A percentile compares a stretch with the other conserved stretches of the same genome.
Conservation (phyloP, 2,329 filamentous ascomycete species). For the Pezicula carpinea region DNA sequence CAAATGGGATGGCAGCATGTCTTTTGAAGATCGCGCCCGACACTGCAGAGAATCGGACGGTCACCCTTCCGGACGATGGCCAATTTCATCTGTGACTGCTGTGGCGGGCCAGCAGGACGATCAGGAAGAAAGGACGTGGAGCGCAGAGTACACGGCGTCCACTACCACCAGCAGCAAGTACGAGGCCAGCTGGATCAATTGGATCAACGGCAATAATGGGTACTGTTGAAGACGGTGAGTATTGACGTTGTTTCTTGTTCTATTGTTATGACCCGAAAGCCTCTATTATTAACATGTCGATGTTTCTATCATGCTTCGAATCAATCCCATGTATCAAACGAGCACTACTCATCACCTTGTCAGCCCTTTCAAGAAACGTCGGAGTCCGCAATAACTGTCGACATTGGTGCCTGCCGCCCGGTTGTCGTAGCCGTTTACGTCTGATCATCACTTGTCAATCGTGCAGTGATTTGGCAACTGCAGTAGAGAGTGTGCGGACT, state of each 20-base stretch:
- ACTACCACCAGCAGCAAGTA: no score
- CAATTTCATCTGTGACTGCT: slow-evolving; percentile 16
- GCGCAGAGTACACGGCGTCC: no score
- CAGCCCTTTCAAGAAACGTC: background rate
- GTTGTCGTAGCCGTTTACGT: slow-evolving; percentile 10
- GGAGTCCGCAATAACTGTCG: slow-evolving; percentile 1
- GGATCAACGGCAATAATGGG: no score
- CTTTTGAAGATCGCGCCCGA: background rate
- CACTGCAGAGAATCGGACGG: slow-evolving; percentile 10
- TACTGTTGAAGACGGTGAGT: no score
- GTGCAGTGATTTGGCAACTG: background rate
- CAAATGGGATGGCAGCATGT: slow-evolving; percentile 2
- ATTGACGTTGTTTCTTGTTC: background rate
- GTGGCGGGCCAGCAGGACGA: slow-evolving; percentile 2
- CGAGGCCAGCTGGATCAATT: no score
- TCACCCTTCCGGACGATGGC: slow-evolving; percentile 16
- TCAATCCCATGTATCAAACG: slow-evolving; percentile 11
- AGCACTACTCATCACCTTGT: background rate
- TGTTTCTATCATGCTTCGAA: slow-evolving; percentile 13
- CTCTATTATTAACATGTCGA: slow-evolving; percentile 1
- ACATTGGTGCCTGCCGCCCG: background rate
- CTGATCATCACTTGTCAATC: slow-evolving; percentile 9
- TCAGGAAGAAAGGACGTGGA: no score
- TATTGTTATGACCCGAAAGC: background rate
- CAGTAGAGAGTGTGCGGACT: no score